These are phyloP conservation scores for Curvularia verruculosa DNA, from an alignment of 2,329 filamentous ascomycete genomes.

Conservation along the genomic window DNA sequence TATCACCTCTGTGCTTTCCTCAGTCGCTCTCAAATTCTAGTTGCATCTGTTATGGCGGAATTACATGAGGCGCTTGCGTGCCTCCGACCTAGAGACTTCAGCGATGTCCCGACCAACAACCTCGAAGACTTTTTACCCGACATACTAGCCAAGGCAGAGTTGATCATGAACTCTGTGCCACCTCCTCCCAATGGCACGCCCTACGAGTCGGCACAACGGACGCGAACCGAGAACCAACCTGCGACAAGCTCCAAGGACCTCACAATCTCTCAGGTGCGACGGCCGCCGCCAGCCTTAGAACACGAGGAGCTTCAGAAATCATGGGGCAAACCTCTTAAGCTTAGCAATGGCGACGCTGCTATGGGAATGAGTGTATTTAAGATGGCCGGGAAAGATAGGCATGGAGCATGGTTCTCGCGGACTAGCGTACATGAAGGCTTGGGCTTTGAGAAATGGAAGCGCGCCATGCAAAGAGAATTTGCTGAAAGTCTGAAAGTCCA, in stretches of 20 bases:
- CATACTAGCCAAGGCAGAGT: constrained; percentile 63
- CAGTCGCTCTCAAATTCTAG: neutral
- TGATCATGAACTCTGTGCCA: constrained; percentile 79
- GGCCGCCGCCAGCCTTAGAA: constrained; percentile 57
- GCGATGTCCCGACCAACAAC: constrained; percentile 52
- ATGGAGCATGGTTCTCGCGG: constrained; percentile 88
- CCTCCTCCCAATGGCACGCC: constrained; percentile 56
- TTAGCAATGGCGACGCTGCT: constrained; percentile 74
- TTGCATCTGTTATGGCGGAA: constrained; percentile 33
- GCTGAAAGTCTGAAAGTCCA: constrained; percentile 74
- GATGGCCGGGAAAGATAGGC: constrained; percentile 76
- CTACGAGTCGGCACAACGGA: constrained; percentile 57
- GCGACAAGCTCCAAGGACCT: constrained; percentile 59
- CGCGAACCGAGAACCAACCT: constrained; percentile 63
- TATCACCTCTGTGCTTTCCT: neutral
- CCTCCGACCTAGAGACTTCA: constrained; percentile 53
- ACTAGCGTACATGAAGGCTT: constrained; percentile 81
- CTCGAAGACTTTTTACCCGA: constrained; percentile 50
- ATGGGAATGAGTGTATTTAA: constrained; percentile 81
- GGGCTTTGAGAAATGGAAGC: constrained; percentile 77
- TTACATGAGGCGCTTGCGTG: constrained; percentile 55
- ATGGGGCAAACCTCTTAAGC: constrained; percentile 84
- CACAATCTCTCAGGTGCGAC: constrained; percentile 58
- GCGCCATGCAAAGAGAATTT: constrained; percentile 79
- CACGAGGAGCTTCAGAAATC: constrained; percentile 71